Base-by-base conservation (phyloP, 2,329 filamentous ascomycete genomes). In the Nothomitra cinnamomea region DNA sequence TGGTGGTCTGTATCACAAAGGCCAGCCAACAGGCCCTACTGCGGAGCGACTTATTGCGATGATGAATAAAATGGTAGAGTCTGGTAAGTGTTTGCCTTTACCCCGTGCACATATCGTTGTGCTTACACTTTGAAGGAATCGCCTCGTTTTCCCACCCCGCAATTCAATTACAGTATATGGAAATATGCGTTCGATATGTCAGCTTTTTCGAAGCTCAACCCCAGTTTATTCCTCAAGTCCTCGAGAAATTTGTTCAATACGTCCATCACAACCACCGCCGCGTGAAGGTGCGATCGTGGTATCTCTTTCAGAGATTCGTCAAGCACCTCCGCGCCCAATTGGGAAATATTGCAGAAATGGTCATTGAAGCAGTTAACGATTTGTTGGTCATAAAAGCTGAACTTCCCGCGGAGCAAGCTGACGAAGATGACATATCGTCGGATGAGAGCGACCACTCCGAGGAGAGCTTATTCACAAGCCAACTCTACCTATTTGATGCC, bases 91-190 rank as follows among this genome's bases (percentile, higher is more conserved):
- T 25, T 25, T 2, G 10, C 32, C 56, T 35, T 36, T 21, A 19
- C 7, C 25, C 12, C 24, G 36, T 7, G 25, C 5, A 10, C 22
- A 3, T 32, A 15, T 2, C 1, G n/a, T 17, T 24, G 10, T 41
- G 13, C 40, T 52, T 50, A 57, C 51, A 15, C 17, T 48, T n/a
- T 12, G 21, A 59, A 89, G 87, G 86, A 60, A 84, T 95, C 59
- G 83, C 87, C 56, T 83, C 77, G 43, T 94, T 90, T 66, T 80
- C 83, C 15, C 92, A 96, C 64, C 90, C 92, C 1, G 87, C 89
- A 15, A 89, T 95, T 52, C 80, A 95, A 58, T 74, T 98, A 21
- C 88, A 95, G 68, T 98, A 94, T 64, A 95, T 98, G 89, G 92
- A 98, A 66, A 94, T 95, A 36, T 95, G 89, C 66, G 89, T 95